phyloP scores from a whole-genome alignment of 2,329 filamentous ascomycete species.

The Neoascochyta sp. region DNA sequence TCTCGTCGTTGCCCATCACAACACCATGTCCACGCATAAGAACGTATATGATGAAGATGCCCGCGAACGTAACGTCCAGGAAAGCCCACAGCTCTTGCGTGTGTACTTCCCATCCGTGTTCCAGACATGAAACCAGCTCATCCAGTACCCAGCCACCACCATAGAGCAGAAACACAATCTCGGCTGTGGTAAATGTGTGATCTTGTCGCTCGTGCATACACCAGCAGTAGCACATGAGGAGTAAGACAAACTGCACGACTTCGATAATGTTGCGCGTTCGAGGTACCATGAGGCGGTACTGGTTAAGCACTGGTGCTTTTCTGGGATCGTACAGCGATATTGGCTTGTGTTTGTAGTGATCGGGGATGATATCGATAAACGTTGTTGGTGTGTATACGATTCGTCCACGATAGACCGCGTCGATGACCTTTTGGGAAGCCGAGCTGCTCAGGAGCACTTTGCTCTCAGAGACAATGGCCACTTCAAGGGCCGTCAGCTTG shows the following conservation, averaged over 20 bases:
- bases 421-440: constrained; percentile 75
- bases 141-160: constrained; percentile 75
- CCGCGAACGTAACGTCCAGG: constrained; percentile 73
- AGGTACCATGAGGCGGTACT: constrained; percentile 80
- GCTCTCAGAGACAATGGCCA: constrained; percentile 78
- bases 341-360: constrained; percentile 79
- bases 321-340: constrained; percentile 78
- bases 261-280: constrained; percentile 73
- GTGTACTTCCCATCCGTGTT: constrained; percentile 76
- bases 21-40: constrained; percentile 64
- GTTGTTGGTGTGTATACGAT: constrained; percentile 79
- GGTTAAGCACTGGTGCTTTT: constrained; percentile 71
- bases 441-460: constrained; percentile 74
- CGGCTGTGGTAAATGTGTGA: constrained; percentile 53
- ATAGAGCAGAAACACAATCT: constrained; percentile 68
- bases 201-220: constrained; percentile 68
- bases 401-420: constrained; percentile 76
- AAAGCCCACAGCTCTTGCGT: constrained; percentile 89
- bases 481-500: constrained; percentile 73
- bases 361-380: constrained; percentile 79
- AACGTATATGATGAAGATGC: constrained; percentile 67
- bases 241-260: constrained; percentile 66
- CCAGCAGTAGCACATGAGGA: constrained; percentile 65
- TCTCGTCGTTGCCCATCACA: constrained; percentile 46
- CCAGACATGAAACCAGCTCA: constrained; percentile 71